Evolutionary conservation across 768 basidiomycete species (phyloP).

Genomic region (Suillus weaverae): DNA sequence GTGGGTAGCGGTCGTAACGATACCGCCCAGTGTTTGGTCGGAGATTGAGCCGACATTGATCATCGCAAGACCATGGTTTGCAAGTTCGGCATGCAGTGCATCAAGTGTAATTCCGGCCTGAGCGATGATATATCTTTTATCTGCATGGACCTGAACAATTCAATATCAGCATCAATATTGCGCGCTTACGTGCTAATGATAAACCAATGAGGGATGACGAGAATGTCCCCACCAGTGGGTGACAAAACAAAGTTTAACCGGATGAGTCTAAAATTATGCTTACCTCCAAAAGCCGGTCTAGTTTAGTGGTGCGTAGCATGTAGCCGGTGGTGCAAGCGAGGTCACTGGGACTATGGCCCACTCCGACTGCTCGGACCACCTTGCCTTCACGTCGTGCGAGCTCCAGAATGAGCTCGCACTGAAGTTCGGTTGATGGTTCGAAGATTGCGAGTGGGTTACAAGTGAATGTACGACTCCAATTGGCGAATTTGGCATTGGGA

Average conservation of each 20-base stretch:
- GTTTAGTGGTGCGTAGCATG: conserved; percentile 77
- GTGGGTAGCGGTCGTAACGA: conserved; percentile 93
- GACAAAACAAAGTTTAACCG: conserved; percentile 17
- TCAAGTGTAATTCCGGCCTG: conserved; percentile 81
- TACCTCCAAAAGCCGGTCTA: conserved; percentile 79
- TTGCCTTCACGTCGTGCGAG: conserved; percentile 73
- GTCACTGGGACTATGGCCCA: conserved; percentile 93
- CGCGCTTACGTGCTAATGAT: conserved; percentile 5
- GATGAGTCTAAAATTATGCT: conserved; percentile 31
- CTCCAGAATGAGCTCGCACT: conserved; percentile 77
- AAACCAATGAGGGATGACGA: conserved; percentile 6
- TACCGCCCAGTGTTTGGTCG: conserved; percentile 91
- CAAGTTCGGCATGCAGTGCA: conserved; percentile 69
- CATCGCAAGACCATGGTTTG: conserved; percentile 73
- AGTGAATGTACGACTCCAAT: conserved; percentile 84
- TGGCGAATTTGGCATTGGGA: conserved; percentile 56
- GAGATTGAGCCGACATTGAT: conserved; percentile 94
- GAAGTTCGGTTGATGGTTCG: conserved; percentile 64
- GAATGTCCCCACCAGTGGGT: not conserved
- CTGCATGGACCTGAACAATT: conserved; percentile 59
- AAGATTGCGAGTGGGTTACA: conserved; percentile 73
- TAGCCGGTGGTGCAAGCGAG: conserved; percentile 86
- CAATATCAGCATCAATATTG: conserved; percentile 7
- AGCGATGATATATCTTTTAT: conserved; percentile 64
- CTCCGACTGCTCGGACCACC: conserved; percentile 78